phyloP scores from a whole-genome alignment of 345 rosid species.

The Raphanus raphanistrum region DNA sequence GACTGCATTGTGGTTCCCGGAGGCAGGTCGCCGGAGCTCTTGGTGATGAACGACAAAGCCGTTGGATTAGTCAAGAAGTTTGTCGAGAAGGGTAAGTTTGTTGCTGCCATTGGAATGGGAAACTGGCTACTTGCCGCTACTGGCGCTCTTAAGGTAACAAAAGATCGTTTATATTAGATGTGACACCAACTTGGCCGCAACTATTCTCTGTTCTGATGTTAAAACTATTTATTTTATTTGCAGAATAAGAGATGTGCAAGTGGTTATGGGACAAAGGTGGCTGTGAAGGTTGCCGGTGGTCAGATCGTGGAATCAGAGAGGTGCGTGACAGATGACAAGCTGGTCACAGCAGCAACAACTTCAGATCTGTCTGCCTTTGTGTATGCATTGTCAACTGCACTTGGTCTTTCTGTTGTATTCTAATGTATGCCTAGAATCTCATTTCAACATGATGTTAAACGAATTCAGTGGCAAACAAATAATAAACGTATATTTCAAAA shows the following conservation, averaged over 20 bases:
- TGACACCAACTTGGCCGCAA: too few relatives aligned
- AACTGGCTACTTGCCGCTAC: slow-evolving; percentile 52
- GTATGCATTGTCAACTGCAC: slow-evolving; percentile 38
- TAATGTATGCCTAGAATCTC: slow-evolving; percentile 1
- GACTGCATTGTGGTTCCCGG: slow-evolving; percentile 55
- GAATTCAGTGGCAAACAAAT: background rate
- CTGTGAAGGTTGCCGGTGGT: slow-evolving; percentile 51
- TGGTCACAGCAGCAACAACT: slow-evolving; percentile 49
- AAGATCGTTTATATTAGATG: background rate
- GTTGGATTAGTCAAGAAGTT: slow-evolving; percentile 44
- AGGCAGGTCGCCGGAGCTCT: slow-evolving; percentile 54
- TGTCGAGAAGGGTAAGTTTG: slow-evolving; percentile 41
- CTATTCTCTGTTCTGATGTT: too few relatives aligned
- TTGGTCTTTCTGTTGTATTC: slow-evolving; percentile 46
- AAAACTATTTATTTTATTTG: background rate
- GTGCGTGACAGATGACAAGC: slow-evolving; percentile 46
- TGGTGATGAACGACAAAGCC: slow-evolving; percentile 47
- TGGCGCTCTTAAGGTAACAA: slow-evolving; percentile 44
- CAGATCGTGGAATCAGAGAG: slow-evolving; percentile 39
- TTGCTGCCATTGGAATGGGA: slow-evolving; percentile 53
- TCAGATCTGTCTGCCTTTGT: slow-evolving; percentile 45
- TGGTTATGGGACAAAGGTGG: slow-evolving; percentile 48
- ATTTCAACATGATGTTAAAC: background rate
- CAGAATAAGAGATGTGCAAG: slow-evolving; percentile 54
- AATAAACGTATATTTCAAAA: background rate